Evolutionary conservation across 2,329 filamentous ascomycete species (phyloP).

Genomic region (Alternaria consortialis): DNA sequence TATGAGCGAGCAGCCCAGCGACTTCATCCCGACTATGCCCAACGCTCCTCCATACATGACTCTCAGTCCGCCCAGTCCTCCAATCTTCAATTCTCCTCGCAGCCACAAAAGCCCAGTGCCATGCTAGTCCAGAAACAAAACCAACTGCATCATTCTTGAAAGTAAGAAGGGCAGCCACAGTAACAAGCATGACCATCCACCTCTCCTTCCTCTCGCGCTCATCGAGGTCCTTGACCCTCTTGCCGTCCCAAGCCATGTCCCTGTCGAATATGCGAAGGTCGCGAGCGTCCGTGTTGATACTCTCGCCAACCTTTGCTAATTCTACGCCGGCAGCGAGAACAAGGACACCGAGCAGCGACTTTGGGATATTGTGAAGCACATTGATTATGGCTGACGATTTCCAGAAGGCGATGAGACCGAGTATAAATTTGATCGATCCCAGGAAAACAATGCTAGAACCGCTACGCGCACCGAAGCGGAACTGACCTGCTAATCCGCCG

Average conservation of each 20-base stretch:
- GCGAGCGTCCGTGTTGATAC: conserved; percentile 77
- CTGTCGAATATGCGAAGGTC: conserved; percentile 59
- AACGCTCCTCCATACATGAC: conserved; percentile 37
- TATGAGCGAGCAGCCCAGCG: conserved; percentile 34
- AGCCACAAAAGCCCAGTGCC: conserved; percentile 71
- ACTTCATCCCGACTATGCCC: conserved; percentile 33
- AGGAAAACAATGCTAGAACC: conserved; percentile 84
- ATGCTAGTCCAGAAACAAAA: conserved; percentile 82
- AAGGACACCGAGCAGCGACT: conserved; percentile 81
- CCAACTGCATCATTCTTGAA: conserved; percentile 92
- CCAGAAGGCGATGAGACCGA: conserved; percentile 69
- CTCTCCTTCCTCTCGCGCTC: conserved; percentile 76
- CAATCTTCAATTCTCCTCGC: conserved; percentile 36
- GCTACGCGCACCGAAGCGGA: conserved; percentile 88
- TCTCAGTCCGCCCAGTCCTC: conserved; percentile 28
- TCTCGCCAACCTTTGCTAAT: conserved; percentile 83
- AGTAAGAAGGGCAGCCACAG: conserved; percentile 80
- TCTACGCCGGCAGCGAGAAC: conserved; percentile 90
- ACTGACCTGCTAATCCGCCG: conserved; percentile 88
- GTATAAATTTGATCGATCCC: conserved; percentile 75
- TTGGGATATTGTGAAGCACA: conserved; percentile 77
- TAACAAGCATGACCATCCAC: conserved; percentile 92
- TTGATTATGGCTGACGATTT: conserved; percentile 78
- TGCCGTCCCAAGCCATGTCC: conserved; percentile 44
- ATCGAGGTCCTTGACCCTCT: conserved; percentile 63